These are phyloP conservation scores for Ascoidea rubescens DNA, from an alignment of 805 yeast species.

Conservation along the genomic window DNA sequence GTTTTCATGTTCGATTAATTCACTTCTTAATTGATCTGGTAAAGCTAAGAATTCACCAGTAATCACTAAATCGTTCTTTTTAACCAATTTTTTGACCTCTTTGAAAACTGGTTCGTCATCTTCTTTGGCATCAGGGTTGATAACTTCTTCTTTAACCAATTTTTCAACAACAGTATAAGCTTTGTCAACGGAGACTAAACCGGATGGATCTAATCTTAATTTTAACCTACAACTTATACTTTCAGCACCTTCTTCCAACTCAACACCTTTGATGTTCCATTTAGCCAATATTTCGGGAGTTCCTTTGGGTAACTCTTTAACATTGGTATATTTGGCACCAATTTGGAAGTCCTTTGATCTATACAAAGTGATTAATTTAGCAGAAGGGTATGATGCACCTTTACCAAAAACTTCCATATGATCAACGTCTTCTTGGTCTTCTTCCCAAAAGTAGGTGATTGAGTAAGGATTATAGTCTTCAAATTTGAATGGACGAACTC, in stretches of 20 bases:
- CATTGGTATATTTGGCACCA: constrained; percentile 75
- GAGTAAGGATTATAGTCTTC: constrained; percentile 89
- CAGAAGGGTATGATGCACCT: constrained; percentile 86
- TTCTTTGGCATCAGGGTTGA: constrained; percentile 29
- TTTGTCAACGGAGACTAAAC: constrained; percentile 83
- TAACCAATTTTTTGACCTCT: constrained; percentile 86
- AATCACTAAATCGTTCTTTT: constrained; percentile 68
- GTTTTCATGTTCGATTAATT: constrained; percentile 69
- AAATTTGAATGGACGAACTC: constrained; percentile 97
- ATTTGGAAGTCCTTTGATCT: constrained; percentile 81
- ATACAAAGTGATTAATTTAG: constrained; percentile 89
- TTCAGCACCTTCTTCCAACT: constrained; percentile 61
- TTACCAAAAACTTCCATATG: constrained; percentile 94
- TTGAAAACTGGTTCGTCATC: constrained; percentile 76
- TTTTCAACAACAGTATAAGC: constrained; percentile 93
- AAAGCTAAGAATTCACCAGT: constrained; percentile 48
- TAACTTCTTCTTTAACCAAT: constrained; percentile 61
- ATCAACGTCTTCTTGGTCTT: constrained; percentile 80
- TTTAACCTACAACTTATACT: constrained; percentile 79
- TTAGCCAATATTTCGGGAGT: constrained; percentile 52
- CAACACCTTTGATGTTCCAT: constrained; percentile 82
- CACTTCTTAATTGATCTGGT: constrained; percentile 38
- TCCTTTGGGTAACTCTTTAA: constrained; percentile 58
- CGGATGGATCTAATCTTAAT: constrained; percentile 95
- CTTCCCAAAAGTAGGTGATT: constrained; percentile 91